Conservation (phyloP, 352 stramenopile species). For the Globisporangium polare region DNA sequence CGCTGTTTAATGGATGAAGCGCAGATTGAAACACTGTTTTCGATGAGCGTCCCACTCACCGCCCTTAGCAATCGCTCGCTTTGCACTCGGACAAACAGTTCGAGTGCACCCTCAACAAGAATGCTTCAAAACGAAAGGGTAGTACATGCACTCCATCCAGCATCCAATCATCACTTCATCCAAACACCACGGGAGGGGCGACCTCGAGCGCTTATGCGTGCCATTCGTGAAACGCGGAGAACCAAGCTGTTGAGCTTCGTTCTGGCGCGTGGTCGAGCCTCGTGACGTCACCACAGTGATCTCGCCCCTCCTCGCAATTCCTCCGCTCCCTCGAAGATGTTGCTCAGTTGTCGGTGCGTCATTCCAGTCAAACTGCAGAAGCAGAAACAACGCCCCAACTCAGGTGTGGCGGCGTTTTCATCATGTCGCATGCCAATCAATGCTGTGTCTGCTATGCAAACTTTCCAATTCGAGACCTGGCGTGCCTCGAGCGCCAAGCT, state of each 20-base stretch:
- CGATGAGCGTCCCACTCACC: neutral
- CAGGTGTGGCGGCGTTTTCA: neutral
- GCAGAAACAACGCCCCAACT: neutral
- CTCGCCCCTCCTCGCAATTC: neutral
- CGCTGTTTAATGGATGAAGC: neutral
- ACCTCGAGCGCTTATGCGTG: neutral
- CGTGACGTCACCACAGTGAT: neutral
- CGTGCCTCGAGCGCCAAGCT: neutral
- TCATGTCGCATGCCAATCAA: slow-evolving; percentile 5
- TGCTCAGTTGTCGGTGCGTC: neutral
- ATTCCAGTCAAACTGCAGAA: neutral
- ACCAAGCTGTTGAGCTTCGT: too few relatives aligned
- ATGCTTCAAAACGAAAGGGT: neutral
- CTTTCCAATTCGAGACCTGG: neutral
- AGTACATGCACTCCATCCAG: neutral
- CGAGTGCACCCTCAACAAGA: neutral
- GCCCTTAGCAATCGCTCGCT: neutral
- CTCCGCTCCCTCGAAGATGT: neutral
- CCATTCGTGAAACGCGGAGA: too few relatives aligned
- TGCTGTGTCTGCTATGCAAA: neutral
- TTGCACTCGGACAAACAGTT: neutral
- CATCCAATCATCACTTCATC: slow-evolving; percentile 11
- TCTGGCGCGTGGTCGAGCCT: neutral
- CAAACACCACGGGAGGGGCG: slow-evolving; percentile 3
- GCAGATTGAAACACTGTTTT: too few relatives aligned